phyloP scores from a whole-genome alignment of 352 stramenopile species.

The Pythium rishiriense region DNA sequence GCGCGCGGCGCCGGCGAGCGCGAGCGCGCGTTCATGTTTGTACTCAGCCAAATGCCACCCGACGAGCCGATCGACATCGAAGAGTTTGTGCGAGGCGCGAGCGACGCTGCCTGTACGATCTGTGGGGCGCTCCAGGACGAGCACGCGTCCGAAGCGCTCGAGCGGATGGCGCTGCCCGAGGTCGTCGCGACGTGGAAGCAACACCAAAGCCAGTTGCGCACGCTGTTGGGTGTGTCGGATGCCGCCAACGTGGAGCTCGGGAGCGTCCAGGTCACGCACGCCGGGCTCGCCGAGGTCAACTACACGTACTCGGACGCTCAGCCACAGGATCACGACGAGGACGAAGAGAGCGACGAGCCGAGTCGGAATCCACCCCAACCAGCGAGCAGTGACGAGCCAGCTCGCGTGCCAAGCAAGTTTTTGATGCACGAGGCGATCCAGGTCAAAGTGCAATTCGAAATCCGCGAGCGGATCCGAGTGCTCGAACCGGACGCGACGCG shows the following conservation, averaged over 20 bases:
- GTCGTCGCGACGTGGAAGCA: constrained; percentile 35
- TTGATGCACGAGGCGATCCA: constrained; percentile 43
- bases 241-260: constrained; percentile 30
- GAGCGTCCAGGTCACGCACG: constrained; percentile 33
- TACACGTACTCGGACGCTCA: constrained; percentile 36
- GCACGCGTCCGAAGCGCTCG: constrained; percentile 8
- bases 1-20: constrained; percentile 26
- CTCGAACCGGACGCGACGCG: constrained; percentile 7
- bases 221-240: constrained; percentile 21
- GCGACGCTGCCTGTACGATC: constrained; percentile 32
- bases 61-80: constrained; percentile 45
- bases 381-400: background rate
- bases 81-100: constrained; percentile 40
- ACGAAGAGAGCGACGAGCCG: constrained; percentile 5
- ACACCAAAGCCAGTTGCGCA: constrained; percentile 26
- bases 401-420: constrained; percentile 28
- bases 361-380: background rate
- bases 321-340: constrained; percentile 29
- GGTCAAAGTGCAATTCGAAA: constrained; percentile 38
- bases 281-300: constrained; percentile 31
- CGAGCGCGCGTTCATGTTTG: constrained; percentile 50
- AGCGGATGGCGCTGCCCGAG: constrained; percentile 23
- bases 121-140: constrained; percentile 27
- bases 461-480: constrained; percentile 36
- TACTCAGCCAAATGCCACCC: constrained; percentile 40